Percentiles rank a stretch among this genome's conserved stretches.
Conservation (phyloP, 2,329 filamentous ascomycete species). For the Neocucurbitaria cava region DNA sequence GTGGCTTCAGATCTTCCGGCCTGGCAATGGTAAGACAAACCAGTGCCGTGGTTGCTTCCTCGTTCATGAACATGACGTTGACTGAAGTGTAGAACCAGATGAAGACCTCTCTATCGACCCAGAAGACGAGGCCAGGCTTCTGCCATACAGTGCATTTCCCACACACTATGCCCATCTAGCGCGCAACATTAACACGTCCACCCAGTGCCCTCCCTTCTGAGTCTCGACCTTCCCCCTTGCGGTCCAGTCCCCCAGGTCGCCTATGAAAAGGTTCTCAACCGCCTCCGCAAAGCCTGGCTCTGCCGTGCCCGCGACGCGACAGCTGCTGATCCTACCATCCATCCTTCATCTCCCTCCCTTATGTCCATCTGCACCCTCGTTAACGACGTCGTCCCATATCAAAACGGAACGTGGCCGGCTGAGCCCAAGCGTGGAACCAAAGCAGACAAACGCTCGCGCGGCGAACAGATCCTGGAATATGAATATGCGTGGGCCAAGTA, state of each 20-base stretch:
- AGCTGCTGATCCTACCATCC: not conserved
- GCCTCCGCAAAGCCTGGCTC: conserved; percentile 31
- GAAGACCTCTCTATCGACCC: conserved; percentile 17
- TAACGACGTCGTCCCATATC: conserved; percentile 9
- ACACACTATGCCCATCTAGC: not conserved
- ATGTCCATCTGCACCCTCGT: conserved; percentile 18
- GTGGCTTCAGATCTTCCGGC: too few species aligned
- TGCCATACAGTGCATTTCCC: conserved; percentile 22
- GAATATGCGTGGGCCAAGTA: conserved; percentile 34
- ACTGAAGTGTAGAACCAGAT: too few species aligned
- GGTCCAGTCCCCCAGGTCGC: conserved; percentile 28
- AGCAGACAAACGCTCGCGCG: conserved; percentile 28
- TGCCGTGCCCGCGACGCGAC: not conserved
- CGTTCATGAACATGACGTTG: too few species aligned
- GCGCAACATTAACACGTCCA: not conserved
- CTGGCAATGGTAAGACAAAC: not conserved
- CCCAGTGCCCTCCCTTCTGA: conserved; percentile 35
- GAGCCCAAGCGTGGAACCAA: conserved; percentile 1
- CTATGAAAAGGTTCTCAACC: conserved; percentile 28
- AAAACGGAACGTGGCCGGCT: conserved; percentile 10
- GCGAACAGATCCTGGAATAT: conserved; percentile 26
- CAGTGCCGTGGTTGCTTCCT: too few species aligned
- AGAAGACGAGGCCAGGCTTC: conserved; percentile 8
- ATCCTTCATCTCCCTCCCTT: not conserved
- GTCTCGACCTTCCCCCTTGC: conserved; percentile 32